A percentile compares a stretch with the other conserved stretches of the same genome.
phyloP scores from a whole-genome alignment of 345 rosid genomes.

The Salix viminalis region DNA sequence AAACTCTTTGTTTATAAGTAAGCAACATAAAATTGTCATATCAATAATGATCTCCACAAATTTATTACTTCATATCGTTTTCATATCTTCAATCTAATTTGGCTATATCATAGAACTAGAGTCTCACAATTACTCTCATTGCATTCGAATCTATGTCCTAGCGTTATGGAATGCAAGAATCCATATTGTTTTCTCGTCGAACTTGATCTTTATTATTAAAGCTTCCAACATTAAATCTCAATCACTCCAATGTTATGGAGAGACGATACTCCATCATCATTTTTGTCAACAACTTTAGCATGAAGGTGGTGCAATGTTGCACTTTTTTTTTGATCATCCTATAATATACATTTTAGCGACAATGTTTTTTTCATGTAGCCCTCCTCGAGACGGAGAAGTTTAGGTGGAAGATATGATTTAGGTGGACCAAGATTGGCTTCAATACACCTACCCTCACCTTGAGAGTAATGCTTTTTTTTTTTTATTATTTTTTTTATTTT shows the following conservation, averaged over 20 bases:
- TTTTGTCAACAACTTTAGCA: constrained; percentile 9
- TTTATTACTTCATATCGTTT: constrained; percentile 54
- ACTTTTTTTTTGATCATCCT: too few relatives aligned
- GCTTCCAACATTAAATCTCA: constrained; percentile 32
- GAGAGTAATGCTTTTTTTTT: too few relatives aligned
- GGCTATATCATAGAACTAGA: constrained; percentile 44
- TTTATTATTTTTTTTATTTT: too few relatives aligned
- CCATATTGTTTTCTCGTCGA: constrained; percentile 13
- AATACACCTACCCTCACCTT: too few relatives aligned
- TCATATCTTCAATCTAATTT: constrained; percentile 47
- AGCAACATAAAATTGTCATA: constrained; percentile 27
- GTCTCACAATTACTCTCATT: constrained; percentile 41
- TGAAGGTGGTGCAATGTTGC: too few relatives aligned
- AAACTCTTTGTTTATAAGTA: too few relatives aligned
- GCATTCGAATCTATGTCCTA: constrained; percentile 57
- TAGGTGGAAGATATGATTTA: too few relatives aligned
- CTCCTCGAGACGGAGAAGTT: too few relatives aligned
- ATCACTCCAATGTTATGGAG: constrained; percentile 55
- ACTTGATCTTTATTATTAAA: constrained; percentile 25
- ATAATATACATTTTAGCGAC: too few relatives aligned
- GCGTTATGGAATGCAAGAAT: constrained; percentile 36
- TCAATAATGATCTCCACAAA: constrained; percentile 30
- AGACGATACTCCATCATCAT: constrained; percentile 35
- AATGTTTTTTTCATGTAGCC: too few relatives aligned
- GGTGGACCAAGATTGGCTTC: too few relatives aligned